Evolutionary conservation across 768 basidiomycete genomes (phyloP).

Genomic region (Mycena capillaripes): DNA sequence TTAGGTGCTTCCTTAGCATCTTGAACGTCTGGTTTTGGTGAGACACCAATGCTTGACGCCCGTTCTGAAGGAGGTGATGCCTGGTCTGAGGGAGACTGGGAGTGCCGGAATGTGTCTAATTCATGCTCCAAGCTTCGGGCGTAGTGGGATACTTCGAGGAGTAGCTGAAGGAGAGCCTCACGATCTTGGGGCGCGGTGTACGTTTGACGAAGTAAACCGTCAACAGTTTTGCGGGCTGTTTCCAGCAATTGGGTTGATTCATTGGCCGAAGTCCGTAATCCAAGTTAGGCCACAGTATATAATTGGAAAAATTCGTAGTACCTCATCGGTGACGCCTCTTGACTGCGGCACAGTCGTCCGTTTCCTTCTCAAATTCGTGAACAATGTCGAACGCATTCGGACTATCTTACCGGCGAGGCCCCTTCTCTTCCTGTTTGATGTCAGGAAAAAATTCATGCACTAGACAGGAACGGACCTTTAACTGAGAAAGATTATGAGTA

Average conservation of each 20-base stretch:
- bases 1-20: background rate
- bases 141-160: constrained; percentile 29
- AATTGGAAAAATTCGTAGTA: background rate
- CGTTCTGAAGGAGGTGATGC: constrained; percentile 15
- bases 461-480: constrained; percentile 11
- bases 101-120: constrained; percentile 8
- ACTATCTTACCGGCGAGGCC: constrained; percentile 16
- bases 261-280: background rate
- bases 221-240: constrained; percentile 15
- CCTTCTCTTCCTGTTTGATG: constrained; percentile 3
- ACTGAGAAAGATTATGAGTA: constrained; percentile 20
- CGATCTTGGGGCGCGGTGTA: constrained; percentile 22
- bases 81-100: constrained; percentile 16
- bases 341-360: background rate
- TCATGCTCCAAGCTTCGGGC: constrained; percentile 26
- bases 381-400: background rate
- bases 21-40: background rate
- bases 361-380: constrained; percentile 8
- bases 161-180: constrained; percentile 23
- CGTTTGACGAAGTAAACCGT: constrained; percentile 17
- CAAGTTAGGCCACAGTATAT: background rate
- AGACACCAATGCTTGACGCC: background rate
- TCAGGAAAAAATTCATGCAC: background rate
- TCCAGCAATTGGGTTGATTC: background rate
- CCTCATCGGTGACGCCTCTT: background rate